Percentiles rank a stretch among this genome's conserved stretches.
phyloP scores from a whole-genome alignment of 192 early-diverging fungal genomes.

The Thoreauomyces humboldtii region DNA sequence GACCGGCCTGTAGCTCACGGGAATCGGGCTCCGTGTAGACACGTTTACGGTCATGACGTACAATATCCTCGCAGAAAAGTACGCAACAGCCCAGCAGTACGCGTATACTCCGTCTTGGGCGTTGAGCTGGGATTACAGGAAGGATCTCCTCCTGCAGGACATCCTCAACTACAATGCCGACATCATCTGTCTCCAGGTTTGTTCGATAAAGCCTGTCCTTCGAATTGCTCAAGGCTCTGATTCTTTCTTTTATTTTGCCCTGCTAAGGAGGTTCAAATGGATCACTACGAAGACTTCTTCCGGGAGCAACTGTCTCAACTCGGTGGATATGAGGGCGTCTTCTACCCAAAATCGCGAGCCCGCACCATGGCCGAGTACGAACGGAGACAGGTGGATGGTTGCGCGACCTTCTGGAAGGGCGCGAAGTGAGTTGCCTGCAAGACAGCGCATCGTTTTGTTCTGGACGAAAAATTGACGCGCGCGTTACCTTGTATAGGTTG shows the following conservation, averaged over 20 bases:
- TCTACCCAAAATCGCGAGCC: constrained; percentile 92
- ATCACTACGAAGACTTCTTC: constrained; percentile 88
- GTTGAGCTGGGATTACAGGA: constrained; percentile 89
- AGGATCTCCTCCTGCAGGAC: constrained; percentile 82
- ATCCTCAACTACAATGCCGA: constrained; percentile 85
- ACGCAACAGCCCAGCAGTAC: constrained; percentile 83
- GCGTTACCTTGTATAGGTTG: constrained; percentile 56
- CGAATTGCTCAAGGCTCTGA: background rate
- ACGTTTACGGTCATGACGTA: constrained; percentile 87
- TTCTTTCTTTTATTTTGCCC: background rate
- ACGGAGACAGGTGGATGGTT: constrained; percentile 85
- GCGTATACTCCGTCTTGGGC: constrained; percentile 96
- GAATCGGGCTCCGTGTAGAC: constrained; percentile 60
- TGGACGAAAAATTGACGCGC: background rate
- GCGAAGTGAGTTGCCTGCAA: constrained; percentile 70
- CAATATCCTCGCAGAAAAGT: constrained; percentile 88
- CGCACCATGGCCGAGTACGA: constrained; percentile 92
- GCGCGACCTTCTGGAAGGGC: constrained; percentile 89
- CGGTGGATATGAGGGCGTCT: constrained; percentile 85
- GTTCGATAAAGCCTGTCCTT: background rate
- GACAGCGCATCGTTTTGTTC: background rate
- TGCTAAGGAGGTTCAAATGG: constrained; percentile 79
- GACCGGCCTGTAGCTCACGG: background rate
- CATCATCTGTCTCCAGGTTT: constrained; percentile 86
- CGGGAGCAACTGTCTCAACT: constrained; percentile 64